Base-by-base conservation (phyloP, 345 rosid genomes). In the Cardamine chenopodiifolia region DNA sequence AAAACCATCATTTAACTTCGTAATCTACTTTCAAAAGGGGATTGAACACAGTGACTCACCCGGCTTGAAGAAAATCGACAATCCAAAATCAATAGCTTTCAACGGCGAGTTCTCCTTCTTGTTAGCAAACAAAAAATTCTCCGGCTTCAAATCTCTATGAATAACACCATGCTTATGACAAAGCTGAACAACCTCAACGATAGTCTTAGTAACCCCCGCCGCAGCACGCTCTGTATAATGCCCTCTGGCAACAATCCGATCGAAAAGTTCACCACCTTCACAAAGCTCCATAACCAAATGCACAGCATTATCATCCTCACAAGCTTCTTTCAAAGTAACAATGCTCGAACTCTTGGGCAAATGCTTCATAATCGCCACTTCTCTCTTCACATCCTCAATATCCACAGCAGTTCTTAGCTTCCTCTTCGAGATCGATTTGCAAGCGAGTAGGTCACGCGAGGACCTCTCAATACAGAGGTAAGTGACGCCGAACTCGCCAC, bases 221-320 rank as follows among this genome's bases (percentile, higher is more conserved):
- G 99, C 99, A 0, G 98, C 99, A 47, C 99, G 86, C 86, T 96
- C 99, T 0, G 98, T 89, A 69, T 96, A 96, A 79, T 96, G 99
- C 18, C 99, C 99, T 75, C 99, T 78, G 0, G 99, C 98, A 4
- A 96, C 99, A 71, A 96, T 96, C 90, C 99, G 90, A 86, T 96
- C 99, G 73, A 96, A 96, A 62, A 96, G 86, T 73, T 96, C 99
- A 14, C 99, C 99, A 10, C 99, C 99, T 77, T 96, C 99, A 35
- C 99, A 96, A n/a, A 96, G 81, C 89, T 96, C 99, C 99, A 96
- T 96, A 62, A 94, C 97, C 82, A 94, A 83, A 86, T 96, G 98
- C 77, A 96, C 99, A 10, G 99, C 99, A 79, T 80, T 86, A 58
- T 96, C 97, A 55, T 96, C 99, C 85, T 96, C 99, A 66, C 94